Base-by-base conservation (phyloP, 2,329 filamentous ascomycete genomes). In the Xylaria polymorpha region DNA sequence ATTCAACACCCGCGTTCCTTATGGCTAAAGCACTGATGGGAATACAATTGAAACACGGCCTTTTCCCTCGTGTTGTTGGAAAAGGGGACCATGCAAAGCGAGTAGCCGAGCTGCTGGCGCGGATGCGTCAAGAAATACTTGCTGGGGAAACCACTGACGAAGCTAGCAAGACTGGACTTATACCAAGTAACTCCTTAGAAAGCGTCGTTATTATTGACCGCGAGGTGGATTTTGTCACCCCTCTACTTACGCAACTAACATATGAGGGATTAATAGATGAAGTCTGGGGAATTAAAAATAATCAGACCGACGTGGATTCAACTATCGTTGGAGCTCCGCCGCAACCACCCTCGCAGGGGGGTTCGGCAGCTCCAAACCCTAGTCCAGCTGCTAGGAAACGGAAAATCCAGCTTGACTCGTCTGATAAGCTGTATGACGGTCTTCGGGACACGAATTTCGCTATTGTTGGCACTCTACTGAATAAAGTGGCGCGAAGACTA, bases 261-360 rank as follows among this genome's bases (percentile, higher is more conserved):
- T 99, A 99, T 77, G 95, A 99, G 81, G 96, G 96, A 3, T 85
- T 99, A 32, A 91, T 99, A 63, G 97, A 99, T 77, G 96, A 99
- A 79, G 87, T 96, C 18, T 97, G 97, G 77, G 91, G 92, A 39
- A 97, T 99, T 70, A 89, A 93, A 72, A 92, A 98, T 77, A 98
- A 97, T 77, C 94, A 97, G 78, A 91, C 93, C 44, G 96, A 98
- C 78, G 90, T 98, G 25, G 95, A 98, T 78, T 93, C 94, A 1
- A 94, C 94, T 1, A 89, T 98, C 68, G 90, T 98, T 10, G 95
- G 95, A 12, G 87, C 88, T n/a, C 85, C 90, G 32, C 85, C 91
- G 39, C 88, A 86, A 61, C 50, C 90, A 65, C 74, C 83, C 9
- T 79, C 84, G 8, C 84, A 88, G 74, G 82, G 84, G 55, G 82